A percentile compares a stretch with the other conserved stretches of the same genome.
phyloP scores from a whole-genome alignment of 208 protist genomes.

The Phytomonas sp. region DNA sequence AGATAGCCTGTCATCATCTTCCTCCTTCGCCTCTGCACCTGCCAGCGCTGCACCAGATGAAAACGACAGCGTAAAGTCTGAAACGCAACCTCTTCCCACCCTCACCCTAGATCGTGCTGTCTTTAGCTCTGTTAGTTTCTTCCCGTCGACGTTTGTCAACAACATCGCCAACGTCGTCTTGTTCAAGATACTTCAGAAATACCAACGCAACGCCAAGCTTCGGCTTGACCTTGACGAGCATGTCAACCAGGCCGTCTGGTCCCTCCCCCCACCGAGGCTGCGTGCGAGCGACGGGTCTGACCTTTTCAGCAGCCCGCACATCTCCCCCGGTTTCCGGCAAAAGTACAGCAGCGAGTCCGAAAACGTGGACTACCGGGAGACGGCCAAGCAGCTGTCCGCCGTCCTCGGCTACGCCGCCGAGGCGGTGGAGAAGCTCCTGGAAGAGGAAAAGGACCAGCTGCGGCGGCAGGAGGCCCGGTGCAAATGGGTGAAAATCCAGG shows the following conservation, averaged over 20 bases:
- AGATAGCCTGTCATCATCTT: background rate
- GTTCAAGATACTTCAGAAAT: slow-evolving; percentile 27
- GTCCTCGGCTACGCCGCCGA: slow-evolving; percentile 39
- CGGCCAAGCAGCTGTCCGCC: slow-evolving; percentile 34
- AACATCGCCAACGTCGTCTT: slow-evolving; percentile 56
- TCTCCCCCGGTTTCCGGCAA: slow-evolving; percentile 5
- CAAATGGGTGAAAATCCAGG: slow-evolving; percentile 60
- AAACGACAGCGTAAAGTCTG: slow-evolving; percentile 9
- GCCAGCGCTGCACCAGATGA: background rate
- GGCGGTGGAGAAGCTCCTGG: slow-evolving; percentile 45
- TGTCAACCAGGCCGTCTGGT: slow-evolving; percentile 2
- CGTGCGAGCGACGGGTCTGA: slow-evolving; percentile 26
- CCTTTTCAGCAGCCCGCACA: slow-evolving; percentile 24
- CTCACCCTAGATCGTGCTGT: slow-evolving; percentile 32
- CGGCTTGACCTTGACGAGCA: slow-evolving; percentile 5
- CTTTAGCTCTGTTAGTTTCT: slow-evolving; percentile 63
- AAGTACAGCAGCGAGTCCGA: background rate
- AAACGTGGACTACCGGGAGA: slow-evolving; percentile 18
- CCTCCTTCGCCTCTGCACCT: background rate
- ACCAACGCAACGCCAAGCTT: slow-evolving; percentile 16
- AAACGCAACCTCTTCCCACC: slow-evolving; percentile 11
- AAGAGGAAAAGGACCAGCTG: slow-evolving; percentile 32
- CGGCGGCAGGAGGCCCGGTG: slow-evolving; percentile 50
- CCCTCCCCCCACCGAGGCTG: slow-evolving; percentile 13
- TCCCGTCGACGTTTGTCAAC: slow-evolving; percentile 62